These are phyloP conservation scores for Candida parachauliodes DNA, from an alignment of 805 yeast genomes.

Conservation along the genomic window DNA sequence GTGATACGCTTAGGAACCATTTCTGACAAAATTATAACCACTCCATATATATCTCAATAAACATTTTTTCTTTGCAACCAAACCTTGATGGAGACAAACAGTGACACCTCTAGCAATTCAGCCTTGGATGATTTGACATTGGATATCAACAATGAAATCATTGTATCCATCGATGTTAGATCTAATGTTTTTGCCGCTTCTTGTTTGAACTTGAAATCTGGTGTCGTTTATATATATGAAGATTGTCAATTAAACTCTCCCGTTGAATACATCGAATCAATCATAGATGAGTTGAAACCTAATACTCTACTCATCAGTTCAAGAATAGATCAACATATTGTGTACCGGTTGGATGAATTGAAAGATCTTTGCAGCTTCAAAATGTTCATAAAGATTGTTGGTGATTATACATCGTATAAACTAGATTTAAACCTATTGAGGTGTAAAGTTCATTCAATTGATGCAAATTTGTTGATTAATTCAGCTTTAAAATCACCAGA, in stretches of 20 bases:
- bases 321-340: slow-evolving; percentile 4
- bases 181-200: slow-evolving; percentile 4
- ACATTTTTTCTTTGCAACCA: background rate
- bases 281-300: slow-evolving; percentile 7
- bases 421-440: background rate
- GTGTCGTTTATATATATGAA: slow-evolving; percentile 5
- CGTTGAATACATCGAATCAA: slow-evolving; percentile 5
- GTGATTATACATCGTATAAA: slow-evolving; percentile 5
- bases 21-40: slow-evolving; percentile 28
- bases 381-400: slow-evolving; percentile 5
- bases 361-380: background rate
- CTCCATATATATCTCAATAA: slow-evolving; percentile 19
- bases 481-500: slow-evolving; percentile 1
- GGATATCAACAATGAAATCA: slow-evolving; percentile 2
- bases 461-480: background rate
- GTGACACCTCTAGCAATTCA: background rate
- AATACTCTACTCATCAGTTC: slow-evolving; percentile 6
- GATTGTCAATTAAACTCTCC: slow-evolving; percentile 7
- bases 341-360: slow-evolving; percentile 5
- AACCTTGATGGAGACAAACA: too few species aligned
- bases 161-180: slow-evolving; percentile 4
- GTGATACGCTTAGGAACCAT: slow-evolving; percentile 27
- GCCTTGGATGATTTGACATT: slow-evolving; percentile 1
- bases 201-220: slow-evolving; percentile 1
- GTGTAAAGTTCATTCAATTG: background rate